phyloP scores from a whole-genome alignment of 2,329 filamentous ascomycete genomes.

The Aspergillus costaricaensis region DNA sequence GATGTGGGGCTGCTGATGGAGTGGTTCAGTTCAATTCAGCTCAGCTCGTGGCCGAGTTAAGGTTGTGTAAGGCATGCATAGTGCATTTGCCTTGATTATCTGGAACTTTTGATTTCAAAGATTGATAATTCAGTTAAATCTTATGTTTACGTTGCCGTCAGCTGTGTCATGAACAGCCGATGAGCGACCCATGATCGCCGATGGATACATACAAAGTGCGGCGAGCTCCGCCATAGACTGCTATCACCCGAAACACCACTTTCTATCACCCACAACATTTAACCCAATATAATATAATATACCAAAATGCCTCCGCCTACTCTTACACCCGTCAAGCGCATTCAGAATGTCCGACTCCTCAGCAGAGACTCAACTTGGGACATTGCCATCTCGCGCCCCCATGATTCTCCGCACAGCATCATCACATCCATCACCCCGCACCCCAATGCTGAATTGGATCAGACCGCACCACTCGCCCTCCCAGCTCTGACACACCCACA shows the following conservation, averaged over 20 bases:
- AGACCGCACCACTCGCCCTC: constrained; percentile 38
- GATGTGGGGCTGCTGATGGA: background rate
- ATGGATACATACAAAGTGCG: too few relatives aligned
- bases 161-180: too few relatives aligned
- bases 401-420: constrained; percentile 13
- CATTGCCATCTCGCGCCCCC: constrained; percentile 21
- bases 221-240: background rate
- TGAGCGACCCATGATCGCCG: too few relatives aligned
- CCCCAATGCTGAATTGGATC: background rate
- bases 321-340: constrained; percentile 18
- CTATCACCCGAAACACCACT: background rate
- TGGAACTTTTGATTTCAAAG: too few relatives aligned
- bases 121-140: too few relatives aligned
- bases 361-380: constrained; percentile 34
- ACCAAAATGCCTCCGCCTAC: constrained; percentile 14
- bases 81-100: too few relatives aligned
- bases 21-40: background rate
- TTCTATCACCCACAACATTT: background rate
- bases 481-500: constrained; percentile 70
- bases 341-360: constrained; percentile 34
- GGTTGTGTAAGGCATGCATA: too few relatives aligned
- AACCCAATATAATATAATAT: background rate
- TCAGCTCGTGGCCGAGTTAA: background rate
- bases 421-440: constrained; percentile 32
- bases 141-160: too few relatives aligned